Evolutionary conservation across 108 stramenopile genomes (phyloP).

Genomic region (Skeletonema grethae): DNA sequence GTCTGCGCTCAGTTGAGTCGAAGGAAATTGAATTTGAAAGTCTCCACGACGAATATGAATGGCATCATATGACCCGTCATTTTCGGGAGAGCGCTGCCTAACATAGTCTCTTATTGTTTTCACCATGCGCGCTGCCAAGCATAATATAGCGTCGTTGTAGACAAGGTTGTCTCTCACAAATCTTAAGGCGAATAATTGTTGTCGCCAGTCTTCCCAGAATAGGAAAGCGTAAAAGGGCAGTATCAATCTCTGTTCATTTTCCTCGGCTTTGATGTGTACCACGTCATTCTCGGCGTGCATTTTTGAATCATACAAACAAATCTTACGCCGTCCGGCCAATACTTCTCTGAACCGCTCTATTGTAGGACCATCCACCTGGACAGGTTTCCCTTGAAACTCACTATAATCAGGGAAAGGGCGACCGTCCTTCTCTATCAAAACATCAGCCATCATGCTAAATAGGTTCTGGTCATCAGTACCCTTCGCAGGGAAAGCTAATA

Average conservation of each 20-base stretch:
- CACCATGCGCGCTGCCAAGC: slow-evolving; percentile 48
- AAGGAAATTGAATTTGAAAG: slow-evolving; percentile 33
- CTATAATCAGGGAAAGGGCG: slow-evolving; percentile 34
- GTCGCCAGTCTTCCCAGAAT: slow-evolving; percentile 77
- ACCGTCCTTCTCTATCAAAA: slow-evolving; percentile 36
- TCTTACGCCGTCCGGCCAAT: slow-evolving; percentile 44
- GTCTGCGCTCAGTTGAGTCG: slow-evolving; percentile 16
- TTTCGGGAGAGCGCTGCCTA: slow-evolving; percentile 11
- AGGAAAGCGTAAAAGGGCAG: slow-evolving; percentile 81
- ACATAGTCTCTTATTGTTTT: slow-evolving; percentile 30
- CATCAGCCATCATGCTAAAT: slow-evolving; percentile 24
- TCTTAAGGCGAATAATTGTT: slow-evolving; percentile 73
- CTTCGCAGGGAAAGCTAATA: slow-evolving; percentile 29
- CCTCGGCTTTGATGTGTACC: slow-evolving; percentile 56
- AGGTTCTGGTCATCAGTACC: slow-evolving; percentile 20
- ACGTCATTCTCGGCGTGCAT: slow-evolving; percentile 59
- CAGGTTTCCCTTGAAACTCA: slow-evolving; percentile 42
- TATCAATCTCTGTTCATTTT: slow-evolving; percentile 53
- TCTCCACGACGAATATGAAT: slow-evolving; percentile 55
- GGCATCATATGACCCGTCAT: slow-evolving; percentile 49
- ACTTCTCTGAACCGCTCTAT: slow-evolving; percentile 56
- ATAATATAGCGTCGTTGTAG: slow-evolving; percentile 62
- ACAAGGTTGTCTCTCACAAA: slow-evolving; percentile 69
- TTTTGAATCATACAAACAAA: slow-evolving; percentile 63
- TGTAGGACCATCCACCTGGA: slow-evolving; percentile 37